Conservation (phyloP, 345 rosid genomes). For the Mallotus nudiflorus region DNA sequence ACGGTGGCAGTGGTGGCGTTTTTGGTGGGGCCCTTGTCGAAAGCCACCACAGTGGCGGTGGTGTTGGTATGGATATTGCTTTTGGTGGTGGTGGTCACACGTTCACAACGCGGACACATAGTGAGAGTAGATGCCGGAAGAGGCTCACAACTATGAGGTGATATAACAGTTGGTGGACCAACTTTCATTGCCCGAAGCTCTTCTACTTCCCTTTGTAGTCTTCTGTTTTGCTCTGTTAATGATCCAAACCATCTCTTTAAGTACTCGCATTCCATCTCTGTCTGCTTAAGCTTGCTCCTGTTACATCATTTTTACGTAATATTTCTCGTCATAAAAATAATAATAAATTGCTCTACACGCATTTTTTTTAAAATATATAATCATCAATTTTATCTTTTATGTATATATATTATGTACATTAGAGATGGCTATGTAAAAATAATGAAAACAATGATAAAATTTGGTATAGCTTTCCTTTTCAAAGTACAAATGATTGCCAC, state of each 20-base stretch:
- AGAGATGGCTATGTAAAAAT: neutral
- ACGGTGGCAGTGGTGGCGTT: constrained; percentile 5
- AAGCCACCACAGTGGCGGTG: neutral
- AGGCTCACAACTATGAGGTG: constrained; percentile 52
- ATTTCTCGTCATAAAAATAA: too few relatives aligned
- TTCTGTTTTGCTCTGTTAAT: constrained; percentile 83
- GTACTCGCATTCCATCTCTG: constrained; percentile 93
- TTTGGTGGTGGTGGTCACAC: constrained; percentile 55
- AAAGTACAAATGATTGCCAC: constrained; percentile 21
- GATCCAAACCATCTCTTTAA: constrained; percentile 93
- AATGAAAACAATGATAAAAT: neutral
- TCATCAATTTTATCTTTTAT: neutral
- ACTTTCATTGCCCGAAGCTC: constrained; percentile 88
- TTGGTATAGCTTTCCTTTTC: neutral
- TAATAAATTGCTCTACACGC: too few relatives aligned
- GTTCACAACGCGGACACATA: constrained; percentile 96
- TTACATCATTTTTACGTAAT: too few relatives aligned
- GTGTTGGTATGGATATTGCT: too few relatives aligned
- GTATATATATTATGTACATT: too few relatives aligned
- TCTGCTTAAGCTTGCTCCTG: constrained; percentile 96
- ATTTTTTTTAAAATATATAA: neutral
- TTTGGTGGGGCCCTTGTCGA: constrained; percentile 29
- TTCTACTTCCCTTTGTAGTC: constrained; percentile 88
- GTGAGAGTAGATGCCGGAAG: constrained; percentile 69
- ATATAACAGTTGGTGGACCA: constrained; percentile 53